Conservation (phyloP, 2,329 filamentous ascomycete genomes). For the Colletotrichum abscissum region DNA sequence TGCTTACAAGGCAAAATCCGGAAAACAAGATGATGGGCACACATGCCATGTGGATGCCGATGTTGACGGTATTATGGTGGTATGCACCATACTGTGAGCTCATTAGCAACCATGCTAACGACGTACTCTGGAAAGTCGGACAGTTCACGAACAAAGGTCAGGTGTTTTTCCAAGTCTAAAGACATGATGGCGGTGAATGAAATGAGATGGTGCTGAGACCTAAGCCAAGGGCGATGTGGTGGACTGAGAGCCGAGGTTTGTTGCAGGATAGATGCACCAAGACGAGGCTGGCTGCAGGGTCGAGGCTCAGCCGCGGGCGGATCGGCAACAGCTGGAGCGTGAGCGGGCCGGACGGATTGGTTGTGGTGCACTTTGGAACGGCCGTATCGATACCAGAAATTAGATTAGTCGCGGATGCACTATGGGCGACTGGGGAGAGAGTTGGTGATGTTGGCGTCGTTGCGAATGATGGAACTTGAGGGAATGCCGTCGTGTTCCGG, state of each 20-base stretch:
- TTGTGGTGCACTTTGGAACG: not conserved
- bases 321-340: constrained; percentile 10
- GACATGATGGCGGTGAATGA: constrained; percentile 58
- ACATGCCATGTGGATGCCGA: constrained; percentile 82
- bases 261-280: constrained; percentile 22
- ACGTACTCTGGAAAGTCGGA: not conserved
- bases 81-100: constrained; percentile 80
- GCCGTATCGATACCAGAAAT: constrained; percentile 11
- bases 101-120: constrained; percentile 20
- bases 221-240: constrained; percentile 11
- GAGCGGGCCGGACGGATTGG: not conserved
- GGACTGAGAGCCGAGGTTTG: constrained; percentile 30
- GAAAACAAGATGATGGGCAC: constrained; percentile 82
- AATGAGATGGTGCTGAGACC: constrained; percentile 18
- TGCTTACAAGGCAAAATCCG: constrained; percentile 75
- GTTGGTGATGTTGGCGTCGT: constrained; percentile 19
- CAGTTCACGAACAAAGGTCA: constrained; percentile 77
- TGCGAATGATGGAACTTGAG: constrained; percentile 32
- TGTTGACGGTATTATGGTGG: constrained; percentile 81
- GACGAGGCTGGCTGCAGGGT: constrained; percentile 28
- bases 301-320: constrained; percentile 21
- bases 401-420: not conserved
- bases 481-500: constrained; percentile 35
- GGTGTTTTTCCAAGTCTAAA: constrained; percentile 83
- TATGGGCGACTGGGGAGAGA: constrained; percentile 8